These are phyloP conservation scores for Xylaria sp. DNA, from an alignment of 2,329 filamentous ascomycete genomes.

Conservation along the genomic window DNA sequence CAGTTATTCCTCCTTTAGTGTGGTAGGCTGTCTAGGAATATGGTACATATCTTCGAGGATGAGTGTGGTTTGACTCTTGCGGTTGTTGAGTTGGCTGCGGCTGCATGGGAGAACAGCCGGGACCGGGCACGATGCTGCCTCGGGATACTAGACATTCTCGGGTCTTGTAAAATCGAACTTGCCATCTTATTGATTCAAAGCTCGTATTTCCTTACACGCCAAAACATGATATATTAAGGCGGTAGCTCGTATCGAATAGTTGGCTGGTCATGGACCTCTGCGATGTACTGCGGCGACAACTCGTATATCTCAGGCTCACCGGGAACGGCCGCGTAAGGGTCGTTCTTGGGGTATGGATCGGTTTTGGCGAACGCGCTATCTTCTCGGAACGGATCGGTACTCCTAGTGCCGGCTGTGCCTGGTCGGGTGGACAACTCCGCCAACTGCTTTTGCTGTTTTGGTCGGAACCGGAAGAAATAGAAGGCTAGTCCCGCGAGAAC, in stretches of 20 bases:
- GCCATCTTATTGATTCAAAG: neutral
- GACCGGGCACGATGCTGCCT: neutral
- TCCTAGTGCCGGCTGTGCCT: neutral
- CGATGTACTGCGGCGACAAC: slow-evolving; percentile 33
- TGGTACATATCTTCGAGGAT: neutral
- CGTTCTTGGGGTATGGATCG: slow-evolving; percentile 15
- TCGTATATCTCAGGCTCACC: slow-evolving; percentile 26
- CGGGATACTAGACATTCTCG: neutral
- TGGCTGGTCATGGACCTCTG: slow-evolving; percentile 32
- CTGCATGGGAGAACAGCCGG: neutral
- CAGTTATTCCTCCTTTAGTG: neutral
- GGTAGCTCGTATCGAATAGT: slow-evolving; percentile 25
- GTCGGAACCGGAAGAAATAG: slow-evolving; percentile 35
- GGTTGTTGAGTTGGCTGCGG: neutral
- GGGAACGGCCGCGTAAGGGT: neutral
- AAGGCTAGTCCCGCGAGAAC: slow-evolving; percentile 8
- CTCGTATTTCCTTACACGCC: neutral
- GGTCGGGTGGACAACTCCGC: slow-evolving; percentile 4
- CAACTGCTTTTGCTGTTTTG: slow-evolving; percentile 28
- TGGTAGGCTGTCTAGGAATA: neutral
- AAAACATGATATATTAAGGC: slow-evolving; percentile 10
- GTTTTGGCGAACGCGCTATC: neutral
- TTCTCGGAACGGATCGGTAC: slow-evolving; percentile 1
- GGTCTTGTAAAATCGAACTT: neutral
- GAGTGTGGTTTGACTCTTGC: neutral